These are phyloP conservation scores for Penicillium dipodomyicola DNA, from an alignment of 495 filamentous ascomycete genomes.

Conservation along the genomic window DNA sequence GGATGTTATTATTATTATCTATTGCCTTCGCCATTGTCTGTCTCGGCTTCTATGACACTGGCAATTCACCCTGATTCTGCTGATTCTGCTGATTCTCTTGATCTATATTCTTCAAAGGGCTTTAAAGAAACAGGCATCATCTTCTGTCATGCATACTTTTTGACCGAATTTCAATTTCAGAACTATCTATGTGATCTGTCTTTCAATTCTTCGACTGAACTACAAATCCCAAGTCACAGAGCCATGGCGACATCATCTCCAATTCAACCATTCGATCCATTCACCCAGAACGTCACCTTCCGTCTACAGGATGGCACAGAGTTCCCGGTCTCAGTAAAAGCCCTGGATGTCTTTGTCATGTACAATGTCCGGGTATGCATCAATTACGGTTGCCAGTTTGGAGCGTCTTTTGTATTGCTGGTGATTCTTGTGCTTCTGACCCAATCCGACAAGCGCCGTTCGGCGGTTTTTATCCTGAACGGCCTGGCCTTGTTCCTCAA, in stretches of 20 bases:
- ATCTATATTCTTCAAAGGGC: neutral
- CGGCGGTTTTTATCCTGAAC: conserved; percentile 64
- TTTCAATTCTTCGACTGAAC: neutral
- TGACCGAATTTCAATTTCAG: neutral
- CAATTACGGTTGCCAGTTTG: conserved; percentile 71
- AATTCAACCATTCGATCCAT: conserved; percentile 51
- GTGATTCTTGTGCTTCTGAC: conserved; percentile 64
- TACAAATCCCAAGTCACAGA: neutral
- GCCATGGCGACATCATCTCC: conserved; percentile 2
- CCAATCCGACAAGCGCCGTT: conserved; percentile 57
- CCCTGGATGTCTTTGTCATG: conserved; percentile 47
- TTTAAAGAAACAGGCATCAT: neutral
- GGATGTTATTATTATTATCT: neutral
- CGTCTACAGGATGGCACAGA: conserved; percentile 48
- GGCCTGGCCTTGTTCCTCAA: conserved; percentile 57
- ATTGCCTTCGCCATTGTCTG: conserved; percentile 9
- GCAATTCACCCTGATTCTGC: conserved; percentile 11
- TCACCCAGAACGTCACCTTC: conserved; percentile 57
- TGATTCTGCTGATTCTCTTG: neutral
- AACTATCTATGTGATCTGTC: neutral
- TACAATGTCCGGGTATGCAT: conserved; percentile 57
- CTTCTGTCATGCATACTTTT: neutral
- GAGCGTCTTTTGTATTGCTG: conserved; percentile 67
- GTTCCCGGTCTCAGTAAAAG: conserved; percentile 48
- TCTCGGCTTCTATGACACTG: conserved; percentile 4